phyloP scores from a whole-genome alignment of 2,329 filamentous ascomycete genomes.

The Colletotrichum sp. region DNA sequence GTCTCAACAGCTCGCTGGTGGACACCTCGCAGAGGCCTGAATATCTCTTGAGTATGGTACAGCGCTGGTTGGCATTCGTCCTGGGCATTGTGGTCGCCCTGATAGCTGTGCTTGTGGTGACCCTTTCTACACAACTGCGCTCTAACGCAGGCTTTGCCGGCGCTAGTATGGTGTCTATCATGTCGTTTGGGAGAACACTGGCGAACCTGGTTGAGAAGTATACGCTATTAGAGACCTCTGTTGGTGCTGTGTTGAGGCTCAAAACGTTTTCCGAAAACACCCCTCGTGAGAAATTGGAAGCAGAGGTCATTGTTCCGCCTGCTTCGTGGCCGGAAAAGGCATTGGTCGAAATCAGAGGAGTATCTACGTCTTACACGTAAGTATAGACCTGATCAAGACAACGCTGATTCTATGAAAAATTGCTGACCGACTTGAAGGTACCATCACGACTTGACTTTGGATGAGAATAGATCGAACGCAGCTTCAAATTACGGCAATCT shows the following conservation, averaged over 20 bases:
- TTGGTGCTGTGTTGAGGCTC: slow-evolving; percentile 30
- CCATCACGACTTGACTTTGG: not conserved
- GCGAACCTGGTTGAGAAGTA: slow-evolving; percentile 34
- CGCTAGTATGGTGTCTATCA: slow-evolving; percentile 41
- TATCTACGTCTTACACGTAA: slow-evolving; percentile 10
- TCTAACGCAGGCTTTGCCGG: slow-evolving; percentile 41
- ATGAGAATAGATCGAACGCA: not conserved
- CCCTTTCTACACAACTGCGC: slow-evolving; percentile 49
- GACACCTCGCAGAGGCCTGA: slow-evolving; percentile 61
- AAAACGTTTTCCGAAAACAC: slow-evolving; percentile 29
- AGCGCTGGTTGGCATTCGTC: slow-evolving; percentile 60
- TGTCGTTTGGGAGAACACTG: slow-evolving; percentile 37
- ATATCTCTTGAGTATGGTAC: slow-evolving; percentile 62
- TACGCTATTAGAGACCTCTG: slow-evolving; percentile 33
- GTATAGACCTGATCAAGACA: not conserved
- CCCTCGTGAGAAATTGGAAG: slow-evolving; percentile 22
- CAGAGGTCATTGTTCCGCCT: slow-evolving; percentile 19
- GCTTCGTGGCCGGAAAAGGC: slow-evolving; percentile 36
- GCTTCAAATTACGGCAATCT: slow-evolving; percentile 17
- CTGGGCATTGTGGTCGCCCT: slow-evolving; percentile 54
- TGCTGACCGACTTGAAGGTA: not conserved
- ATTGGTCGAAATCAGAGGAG: slow-evolving; percentile 33
- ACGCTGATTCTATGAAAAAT: not conserved
- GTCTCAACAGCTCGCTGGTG: slow-evolving; percentile 51
- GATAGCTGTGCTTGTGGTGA: slow-evolving; percentile 52